Base-by-base conservation (phyloP, 2,329 filamentous ascomycete species). In the Diplodia mutila region DNA sequence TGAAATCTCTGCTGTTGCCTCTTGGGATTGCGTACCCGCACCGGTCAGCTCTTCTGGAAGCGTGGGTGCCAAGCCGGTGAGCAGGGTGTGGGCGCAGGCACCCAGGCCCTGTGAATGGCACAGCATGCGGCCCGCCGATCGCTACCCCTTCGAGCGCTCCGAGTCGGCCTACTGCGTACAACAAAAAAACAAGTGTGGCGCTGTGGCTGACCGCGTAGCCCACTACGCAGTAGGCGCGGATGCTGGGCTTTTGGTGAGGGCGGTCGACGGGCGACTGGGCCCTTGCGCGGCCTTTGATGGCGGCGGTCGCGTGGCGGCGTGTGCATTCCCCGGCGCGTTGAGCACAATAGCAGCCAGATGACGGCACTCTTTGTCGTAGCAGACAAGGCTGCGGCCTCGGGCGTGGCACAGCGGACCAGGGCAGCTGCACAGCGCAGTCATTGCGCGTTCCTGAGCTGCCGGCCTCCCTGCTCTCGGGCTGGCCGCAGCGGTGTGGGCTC, bases 391-490 rank as follows among this genome's bases (percentile, higher is more conserved):
- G 37, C 6, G 37, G 23, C 12, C 12, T 37, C 34, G 34, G 57
- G 9, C 25, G 16, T 48, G 57, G 57, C 34, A 29, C 55, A 46
- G 53, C 48, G 52, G 16, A n/a, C 18, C 42, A 48, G 42, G 25
- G 29, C 12, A 27, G n/a, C 57, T 48, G 39, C 57, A 61, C 57
- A 27, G 39, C 57, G 25, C 57, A 61, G 57, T 61, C 57, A 61
- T 61, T 61, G 57, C 57, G 57, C 57, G 57, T 61, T 61, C 57
- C 57, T 61, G 57, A 61, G 57, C 37, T 27, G 57, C 55, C 21
- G 27, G 55, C 57, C 48, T 32, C 57, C 57, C 57, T 61, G 57
- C 27, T 14, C 55, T 27, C 55, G 55, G 54, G 37, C 55, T 46
- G 55, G 57, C 57, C 27, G 57, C 57, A 61, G 57, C 57, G 57